phyloP scores from a whole-genome alignment of 225 moss, liverwort and hornwort species.

The Asterella californica region DNA sequence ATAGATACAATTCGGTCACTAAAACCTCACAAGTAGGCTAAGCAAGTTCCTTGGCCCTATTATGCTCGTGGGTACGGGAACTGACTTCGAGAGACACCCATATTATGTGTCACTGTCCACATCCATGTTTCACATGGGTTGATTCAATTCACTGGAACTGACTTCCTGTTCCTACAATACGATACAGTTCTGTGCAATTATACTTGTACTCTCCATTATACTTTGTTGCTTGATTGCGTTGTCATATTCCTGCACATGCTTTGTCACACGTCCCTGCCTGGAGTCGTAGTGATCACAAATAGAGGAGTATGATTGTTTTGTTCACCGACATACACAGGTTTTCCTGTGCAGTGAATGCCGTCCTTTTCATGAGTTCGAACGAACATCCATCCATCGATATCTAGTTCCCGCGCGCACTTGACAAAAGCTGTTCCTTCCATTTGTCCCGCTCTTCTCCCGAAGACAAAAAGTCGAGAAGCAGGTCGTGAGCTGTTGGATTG shows the following conservation, averaged over 20 bases:
- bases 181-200: not conserved
- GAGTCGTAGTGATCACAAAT: no score
- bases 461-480: not conserved
- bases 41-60: not conserved
- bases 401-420: not conserved
- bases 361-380: not conserved
- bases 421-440: not conserved
- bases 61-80: not conserved
- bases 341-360: not conserved
- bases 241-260: not conserved
- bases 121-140: conserved; percentile 3
- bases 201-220: no score
- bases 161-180: not conserved
- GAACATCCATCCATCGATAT: not conserved
- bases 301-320: no score
- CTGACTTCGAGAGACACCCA: not conserved
- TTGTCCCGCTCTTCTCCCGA: not conserved
- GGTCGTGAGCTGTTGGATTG: not conserved
- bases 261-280: not conserved
- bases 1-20: conserved; percentile 7
- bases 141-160: conserved; percentile 1
- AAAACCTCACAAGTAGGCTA: conserved; percentile 9
- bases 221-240: not conserved
- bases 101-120: not conserved
- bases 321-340: not conserved